phyloP scores from a whole-genome alignment of 225 moss, liverwort and hornwort species.

The Physcomitrium patens region DNA sequence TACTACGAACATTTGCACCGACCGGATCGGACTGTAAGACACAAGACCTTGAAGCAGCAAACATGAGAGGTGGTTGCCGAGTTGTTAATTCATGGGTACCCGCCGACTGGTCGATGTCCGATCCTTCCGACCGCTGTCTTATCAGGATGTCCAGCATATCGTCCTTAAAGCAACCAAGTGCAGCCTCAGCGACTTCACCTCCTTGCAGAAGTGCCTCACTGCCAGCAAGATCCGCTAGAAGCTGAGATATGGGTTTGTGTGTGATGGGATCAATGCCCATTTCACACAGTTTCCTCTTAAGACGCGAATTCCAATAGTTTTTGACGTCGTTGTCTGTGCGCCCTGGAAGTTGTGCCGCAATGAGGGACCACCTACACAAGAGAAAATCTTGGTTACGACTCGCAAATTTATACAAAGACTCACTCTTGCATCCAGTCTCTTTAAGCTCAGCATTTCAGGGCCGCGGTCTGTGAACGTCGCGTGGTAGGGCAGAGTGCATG shows the following conservation, averaged over 20 bases:
- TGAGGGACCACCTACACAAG: slow-evolving; percentile 65
- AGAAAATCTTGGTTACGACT: slow-evolving; percentile 18
- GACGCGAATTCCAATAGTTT: slow-evolving; percentile 73
- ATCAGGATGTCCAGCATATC: slow-evolving; percentile 72
- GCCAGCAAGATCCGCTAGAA: slow-evolving; percentile 70
- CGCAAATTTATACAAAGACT: background rate
- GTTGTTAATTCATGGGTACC: slow-evolving; percentile 40
- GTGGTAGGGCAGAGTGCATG: slow-evolving; percentile 42
- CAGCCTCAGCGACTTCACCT: slow-evolving; percentile 73
- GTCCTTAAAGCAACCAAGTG: slow-evolving; percentile 75
- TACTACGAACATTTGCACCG: slow-evolving; percentile 36
- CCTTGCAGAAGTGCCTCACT: slow-evolving; percentile 71
- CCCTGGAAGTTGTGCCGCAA: slow-evolving; percentile 72
- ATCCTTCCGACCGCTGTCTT: slow-evolving; percentile 66
- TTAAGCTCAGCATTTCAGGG: slow-evolving; percentile 18
- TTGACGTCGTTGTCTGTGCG: slow-evolving; percentile 72
- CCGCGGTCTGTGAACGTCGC: slow-evolving; percentile 46
- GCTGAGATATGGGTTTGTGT: slow-evolving; percentile 75
- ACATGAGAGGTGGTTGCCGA: slow-evolving; percentile 65
- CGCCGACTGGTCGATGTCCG: slow-evolving; percentile 39
- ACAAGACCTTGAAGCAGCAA: slow-evolving; percentile 35
- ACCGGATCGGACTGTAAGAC: slow-evolving; percentile 50
- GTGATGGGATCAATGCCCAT: slow-evolving; percentile 78
- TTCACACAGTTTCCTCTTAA: slow-evolving; percentile 71
- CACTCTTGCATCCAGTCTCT: background rate